Percentiles rank a stretch among this genome's conserved stretches.
Conservation (phyloP, 352 stramenopile species). For the Phytophthora citrophthora region DNA sequence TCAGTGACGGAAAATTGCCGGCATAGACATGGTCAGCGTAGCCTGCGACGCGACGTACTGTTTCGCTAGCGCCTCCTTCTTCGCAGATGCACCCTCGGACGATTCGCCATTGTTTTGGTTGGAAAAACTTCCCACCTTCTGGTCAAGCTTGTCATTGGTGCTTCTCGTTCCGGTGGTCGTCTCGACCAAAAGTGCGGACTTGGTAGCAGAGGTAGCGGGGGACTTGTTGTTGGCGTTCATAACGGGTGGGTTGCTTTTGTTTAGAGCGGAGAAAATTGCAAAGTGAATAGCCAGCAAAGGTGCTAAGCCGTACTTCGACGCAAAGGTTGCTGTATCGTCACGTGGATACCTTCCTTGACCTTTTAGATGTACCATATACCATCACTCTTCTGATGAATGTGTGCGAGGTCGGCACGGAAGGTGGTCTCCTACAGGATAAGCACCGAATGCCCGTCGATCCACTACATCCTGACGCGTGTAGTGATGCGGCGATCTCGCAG, state of each 20-base stretch:
- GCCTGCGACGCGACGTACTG: constrained; percentile 18
- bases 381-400: constrained; percentile 2
- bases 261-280: constrained; percentile 1
- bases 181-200: neutral
- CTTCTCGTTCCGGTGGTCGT: neutral
- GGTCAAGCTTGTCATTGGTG: constrained; percentile 6
- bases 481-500: no score
- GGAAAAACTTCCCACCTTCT: constrained; percentile 3
- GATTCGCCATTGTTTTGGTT: constrained; percentile 10
- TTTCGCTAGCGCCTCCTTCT: constrained; percentile 11
- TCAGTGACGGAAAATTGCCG: constrained; percentile 5
- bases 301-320: no score
- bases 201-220: neutral
- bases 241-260: neutral
- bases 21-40: constrained; percentile 6
- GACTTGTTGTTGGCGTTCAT: constrained; percentile 11
- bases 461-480: no score
- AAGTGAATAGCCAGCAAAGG: neutral
- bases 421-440: no score
- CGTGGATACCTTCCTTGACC: no score
- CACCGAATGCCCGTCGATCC: no score
- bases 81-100: neutral
- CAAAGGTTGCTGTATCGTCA: neutral
- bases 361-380: neutral
- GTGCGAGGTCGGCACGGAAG: neutral